Evolutionary conservation across 495 filamentous ascomycete species (phyloP), one percentile per base, ranked within the genome.

Genomic region (Tuber melanosporum): DNA sequence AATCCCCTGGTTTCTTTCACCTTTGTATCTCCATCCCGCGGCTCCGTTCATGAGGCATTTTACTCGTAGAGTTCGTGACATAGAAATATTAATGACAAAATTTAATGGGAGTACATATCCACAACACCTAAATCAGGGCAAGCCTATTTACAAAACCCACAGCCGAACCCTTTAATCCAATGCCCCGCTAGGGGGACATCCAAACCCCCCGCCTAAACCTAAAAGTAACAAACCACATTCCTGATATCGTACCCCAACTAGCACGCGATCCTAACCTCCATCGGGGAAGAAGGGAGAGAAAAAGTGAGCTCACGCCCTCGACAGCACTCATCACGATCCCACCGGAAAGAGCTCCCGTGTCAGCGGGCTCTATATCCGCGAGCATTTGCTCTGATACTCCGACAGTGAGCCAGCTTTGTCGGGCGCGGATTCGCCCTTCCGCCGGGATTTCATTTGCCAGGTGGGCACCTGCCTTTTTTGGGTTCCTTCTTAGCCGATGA

Each of bases 241-340:
- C 77, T 66, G 57, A 74, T 76, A 71, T 43, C 19, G 7, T 39
- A 52, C 72, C 42, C 4, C 17, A 52, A 46, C 44, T 15, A 12
- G 17, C 44, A 73, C 14, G n/a, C 3, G n/a, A 62, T 73, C 71
- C 43, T 22, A 74, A 72, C 15, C 17, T 32, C 32, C 7, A 39
- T 39, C 2, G 3, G 22, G 26, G 26, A 14, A 70, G 41, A 14
- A 17, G 8, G 1, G 66, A 42, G 9, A 43, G 7, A 14, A 44
- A 66, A 32, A 6, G n/a, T 22, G 14, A 22, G n/a, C 77, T 79
- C 45, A 80, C 77, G 74, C 47, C 76, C 75, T 17, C 73, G 62
- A 49, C 77, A 76, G 52, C 71, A 74, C 74, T 74, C 78, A 41
- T 76, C 74, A 20, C 71, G 76, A 69, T 76, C 74, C 1, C 71